Conservation (phyloP, 2,329 filamentous ascomycete genomes). For the Aspergillus thermomutatus region DNA sequence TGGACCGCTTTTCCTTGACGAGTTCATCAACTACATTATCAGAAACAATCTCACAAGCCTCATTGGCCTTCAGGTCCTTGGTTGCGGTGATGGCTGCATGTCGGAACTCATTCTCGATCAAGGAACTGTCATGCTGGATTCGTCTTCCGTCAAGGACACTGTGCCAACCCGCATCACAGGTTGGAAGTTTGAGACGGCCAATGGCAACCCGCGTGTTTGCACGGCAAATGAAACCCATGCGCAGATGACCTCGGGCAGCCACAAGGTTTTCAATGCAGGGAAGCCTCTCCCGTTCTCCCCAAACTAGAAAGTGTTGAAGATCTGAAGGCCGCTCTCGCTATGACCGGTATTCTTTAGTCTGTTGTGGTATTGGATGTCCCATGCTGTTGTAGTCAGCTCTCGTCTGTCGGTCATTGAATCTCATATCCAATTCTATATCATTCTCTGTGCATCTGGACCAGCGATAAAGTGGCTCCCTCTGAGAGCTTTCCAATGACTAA, state of each 20-base stretch:
- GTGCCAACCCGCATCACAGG: background rate
- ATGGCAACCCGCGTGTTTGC: conserved; percentile 2
- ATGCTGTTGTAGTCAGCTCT: no score
- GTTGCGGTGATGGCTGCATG: background rate
- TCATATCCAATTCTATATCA: conserved; percentile 9
- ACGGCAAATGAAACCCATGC: conserved; percentile 5
- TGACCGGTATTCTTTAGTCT: background rate
- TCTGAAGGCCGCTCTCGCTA: background rate
- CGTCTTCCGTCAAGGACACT: background rate
- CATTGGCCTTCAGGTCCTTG: conserved; percentile 14
- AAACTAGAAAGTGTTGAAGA: background rate
- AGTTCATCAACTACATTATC: conserved; percentile 3
- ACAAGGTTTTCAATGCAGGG: conserved; percentile 24
- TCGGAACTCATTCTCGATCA: background rate
- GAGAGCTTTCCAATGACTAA: no score
- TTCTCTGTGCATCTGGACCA: no score
- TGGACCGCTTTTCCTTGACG: conserved; percentile 12
- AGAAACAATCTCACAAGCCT: conserved; percentile 13
- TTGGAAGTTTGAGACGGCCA: background rate
- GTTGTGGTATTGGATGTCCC: background rate
- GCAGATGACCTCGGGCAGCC: conserved; percentile 1
- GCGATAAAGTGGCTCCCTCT: no score
- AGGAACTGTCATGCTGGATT: background rate
- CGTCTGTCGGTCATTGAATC: no score
- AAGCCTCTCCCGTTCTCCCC: conserved; percentile 17